Evolutionary conservation across 192 early-diverging fungal genomes (phyloP).

Genomic region (Lobulomyces angularis): DNA sequence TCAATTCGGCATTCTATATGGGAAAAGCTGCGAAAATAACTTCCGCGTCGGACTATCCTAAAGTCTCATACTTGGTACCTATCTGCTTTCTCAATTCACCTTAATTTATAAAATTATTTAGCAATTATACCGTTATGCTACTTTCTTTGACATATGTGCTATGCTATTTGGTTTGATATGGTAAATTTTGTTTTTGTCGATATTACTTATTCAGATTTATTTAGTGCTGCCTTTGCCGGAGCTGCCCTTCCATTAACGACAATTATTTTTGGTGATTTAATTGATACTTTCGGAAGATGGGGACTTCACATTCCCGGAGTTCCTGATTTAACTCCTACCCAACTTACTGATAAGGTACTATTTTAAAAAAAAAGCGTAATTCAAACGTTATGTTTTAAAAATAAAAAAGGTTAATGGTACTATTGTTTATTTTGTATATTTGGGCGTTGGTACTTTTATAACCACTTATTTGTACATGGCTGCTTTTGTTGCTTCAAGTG

Average conservation of each 20-base stretch:
- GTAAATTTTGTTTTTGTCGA: background rate
- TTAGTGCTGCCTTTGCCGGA: conserved; percentile 24
- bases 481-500: conserved; percentile 32
- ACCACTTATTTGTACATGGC: conserved; percentile 49
- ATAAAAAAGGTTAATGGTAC: conserved; percentile 5
- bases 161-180: conserved; percentile 1
- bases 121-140: too few relatives aligned
- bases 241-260: conserved; percentile 33
- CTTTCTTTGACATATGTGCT: conserved; percentile 14
- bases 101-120: too few relatives aligned
- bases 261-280: conserved; percentile 25
- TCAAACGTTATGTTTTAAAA: conserved; percentile 1
- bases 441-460: conserved; percentile 43
- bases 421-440: conserved; percentile 36
- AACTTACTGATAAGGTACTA: conserved; percentile 13
- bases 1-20: too few relatives aligned
- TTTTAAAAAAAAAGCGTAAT: conserved; percentile 4
- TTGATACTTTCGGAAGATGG: conserved; percentile 24
- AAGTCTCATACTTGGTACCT: too few relatives aligned
- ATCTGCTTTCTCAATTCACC: too few relatives aligned
- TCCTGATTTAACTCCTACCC: conserved; percentile 10
- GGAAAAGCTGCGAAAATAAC: too few relatives aligned
- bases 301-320: conserved; percentile 15
- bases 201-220: too few relatives aligned
- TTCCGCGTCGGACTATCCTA: too few relatives aligned